Evolutionary conservation across 768 basidiomycete species (phyloP).

Genomic region (Trichaptum fuscoviolaceum): DNA sequence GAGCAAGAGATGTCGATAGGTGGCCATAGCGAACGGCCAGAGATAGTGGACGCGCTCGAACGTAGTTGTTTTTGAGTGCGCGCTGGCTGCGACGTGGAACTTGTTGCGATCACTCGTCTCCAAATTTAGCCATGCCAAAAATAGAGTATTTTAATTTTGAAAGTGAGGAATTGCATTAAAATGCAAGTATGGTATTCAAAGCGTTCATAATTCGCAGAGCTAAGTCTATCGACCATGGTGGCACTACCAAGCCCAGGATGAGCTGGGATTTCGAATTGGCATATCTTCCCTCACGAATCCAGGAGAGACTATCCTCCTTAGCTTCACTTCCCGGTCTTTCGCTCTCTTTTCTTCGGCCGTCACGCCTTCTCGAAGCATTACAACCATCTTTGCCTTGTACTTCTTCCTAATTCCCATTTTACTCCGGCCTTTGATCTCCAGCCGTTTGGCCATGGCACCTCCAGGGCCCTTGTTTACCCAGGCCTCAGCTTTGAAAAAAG

Average conservation of each 20-base stretch:
- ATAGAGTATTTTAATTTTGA: neutral
- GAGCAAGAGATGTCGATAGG: conserved; percentile 17
- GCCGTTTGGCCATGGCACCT: conserved; percentile 45
- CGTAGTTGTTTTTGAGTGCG: conserved; percentile 1
- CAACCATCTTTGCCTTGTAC: conserved; percentile 67
- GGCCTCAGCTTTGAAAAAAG: conserved; percentile 60
- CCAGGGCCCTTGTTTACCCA: conserved; percentile 85
- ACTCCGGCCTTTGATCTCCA: conserved; percentile 83
- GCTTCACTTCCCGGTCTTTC: conserved; percentile 56
- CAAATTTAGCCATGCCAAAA: neutral
- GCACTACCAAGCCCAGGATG: conserved; percentile 74
- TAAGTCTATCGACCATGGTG: conserved; percentile 2
- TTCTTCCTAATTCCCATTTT: conserved; percentile 73
- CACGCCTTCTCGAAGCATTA: conserved; percentile 78
- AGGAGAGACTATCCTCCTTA: conserved; percentile 77
- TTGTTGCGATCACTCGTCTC: neutral
- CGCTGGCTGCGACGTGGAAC: conserved; percentile 2
- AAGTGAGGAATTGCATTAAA: neutral
- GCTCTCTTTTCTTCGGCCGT: conserved; percentile 63
- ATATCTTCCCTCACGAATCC: conserved; percentile 74
- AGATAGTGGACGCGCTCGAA: neutral
- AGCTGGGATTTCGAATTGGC: conserved; percentile 67
- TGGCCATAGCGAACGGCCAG: neutral
- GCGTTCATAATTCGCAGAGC: conserved; percentile 4
- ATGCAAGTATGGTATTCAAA: neutral